These are phyloP conservation scores for Fusarium beomiforme DNA, from an alignment of 2,329 filamentous ascomycete genomes.

Conservation along the genomic window DNA sequence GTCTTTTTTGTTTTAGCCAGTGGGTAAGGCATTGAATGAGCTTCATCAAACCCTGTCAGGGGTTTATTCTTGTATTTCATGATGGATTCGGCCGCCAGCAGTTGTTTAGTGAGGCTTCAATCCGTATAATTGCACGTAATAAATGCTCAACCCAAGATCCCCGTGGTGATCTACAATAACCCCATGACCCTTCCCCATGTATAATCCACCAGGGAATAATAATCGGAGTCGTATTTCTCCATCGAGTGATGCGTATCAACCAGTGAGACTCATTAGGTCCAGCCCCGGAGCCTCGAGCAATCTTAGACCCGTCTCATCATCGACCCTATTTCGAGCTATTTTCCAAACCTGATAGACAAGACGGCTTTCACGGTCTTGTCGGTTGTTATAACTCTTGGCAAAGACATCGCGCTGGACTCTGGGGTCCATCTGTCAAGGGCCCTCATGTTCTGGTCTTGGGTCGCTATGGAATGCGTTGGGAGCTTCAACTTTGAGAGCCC, in stretches of 20 bases:
- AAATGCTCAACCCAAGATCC: constrained; percentile 11
- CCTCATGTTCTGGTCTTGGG: constrained; percentile 7
- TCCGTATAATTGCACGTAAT: constrained; percentile 4
- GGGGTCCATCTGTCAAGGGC: constrained; percentile 4
- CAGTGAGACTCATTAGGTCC: constrained; percentile 5
- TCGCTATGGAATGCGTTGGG: constrained; percentile 31
- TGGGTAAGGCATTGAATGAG: constrained; percentile 11
- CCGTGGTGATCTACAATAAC: constrained; percentile 11
- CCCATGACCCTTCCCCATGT: constrained; percentile 15
- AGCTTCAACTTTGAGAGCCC: background rate
- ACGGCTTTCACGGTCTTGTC: background rate
- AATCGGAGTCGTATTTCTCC: constrained; percentile 17
- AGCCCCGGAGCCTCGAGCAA: constrained; percentile 5
- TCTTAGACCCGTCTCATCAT: constrained; percentile 8
- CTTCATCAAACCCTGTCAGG: constrained; percentile 4
- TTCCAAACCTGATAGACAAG: constrained; percentile 1
- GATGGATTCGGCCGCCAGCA: background rate
- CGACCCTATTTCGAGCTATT: constrained; percentile 3
- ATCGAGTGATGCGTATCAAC: background rate
- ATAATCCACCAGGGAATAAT: background rate
- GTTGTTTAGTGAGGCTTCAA: constrained; percentile 3
- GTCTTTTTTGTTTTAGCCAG: constrained; percentile 23
- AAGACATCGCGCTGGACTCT: background rate
- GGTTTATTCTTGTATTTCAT: constrained; percentile 1
- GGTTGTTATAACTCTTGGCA: constrained; percentile 12